Percentiles rank a stretch among this genome's conserved stretches.
Conservation (phyloP, 495 filamentous ascomycete genomes). For the Hypoxylon perforatum region DNA sequence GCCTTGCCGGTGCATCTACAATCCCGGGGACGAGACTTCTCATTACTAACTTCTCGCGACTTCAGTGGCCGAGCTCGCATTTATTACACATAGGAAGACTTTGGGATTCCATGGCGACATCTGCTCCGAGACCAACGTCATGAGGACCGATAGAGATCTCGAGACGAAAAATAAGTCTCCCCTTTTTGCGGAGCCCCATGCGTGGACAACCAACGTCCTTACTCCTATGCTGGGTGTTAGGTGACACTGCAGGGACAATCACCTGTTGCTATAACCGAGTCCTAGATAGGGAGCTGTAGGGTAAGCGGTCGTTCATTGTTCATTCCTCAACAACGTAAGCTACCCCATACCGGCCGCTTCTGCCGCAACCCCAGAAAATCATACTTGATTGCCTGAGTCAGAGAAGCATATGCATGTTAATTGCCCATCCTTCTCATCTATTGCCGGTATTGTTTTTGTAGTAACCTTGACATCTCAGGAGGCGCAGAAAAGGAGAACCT, state of each 20-base stretch:
- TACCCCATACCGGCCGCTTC: conserved; percentile 26
- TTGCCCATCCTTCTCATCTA: conserved; percentile 13
- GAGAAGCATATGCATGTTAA: conserved; percentile 7
- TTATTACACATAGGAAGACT: conserved; percentile 19
- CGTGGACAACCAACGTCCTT: conserved; percentile 19
- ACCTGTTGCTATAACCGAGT: conserved; percentile 27
- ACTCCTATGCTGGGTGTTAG: conserved; percentile 25
- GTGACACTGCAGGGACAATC: conserved; percentile 44
- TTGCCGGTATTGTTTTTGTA: conserved; percentile 13
- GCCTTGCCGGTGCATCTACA: conserved; percentile 24
- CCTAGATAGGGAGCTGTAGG: conserved; percentile 42
- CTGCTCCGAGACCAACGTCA: conserved; percentile 44
- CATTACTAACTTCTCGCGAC: conserved; percentile 41
- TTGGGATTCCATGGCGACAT: conserved; percentile 41
- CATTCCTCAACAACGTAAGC: conserved; percentile 32
- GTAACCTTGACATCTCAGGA: conserved; percentile 3
- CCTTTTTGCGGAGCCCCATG: conserved; percentile 37
- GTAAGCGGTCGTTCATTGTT: conserved; percentile 15
- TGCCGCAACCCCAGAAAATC: conserved; percentile 33
- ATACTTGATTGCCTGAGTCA: conserved; percentile 7
- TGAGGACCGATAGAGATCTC: conserved; percentile 28
- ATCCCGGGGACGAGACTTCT: conserved; percentile 29
- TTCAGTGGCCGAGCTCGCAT: conserved; percentile 33
- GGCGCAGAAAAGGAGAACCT: conserved; percentile 12
- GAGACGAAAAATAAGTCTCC: conserved; percentile 31